Evolutionary conservation across 2,329 filamentous ascomycete species (phyloP), one percentile per base, ranked within the genome.

Genomic region (Aspergillus niger): DNA sequence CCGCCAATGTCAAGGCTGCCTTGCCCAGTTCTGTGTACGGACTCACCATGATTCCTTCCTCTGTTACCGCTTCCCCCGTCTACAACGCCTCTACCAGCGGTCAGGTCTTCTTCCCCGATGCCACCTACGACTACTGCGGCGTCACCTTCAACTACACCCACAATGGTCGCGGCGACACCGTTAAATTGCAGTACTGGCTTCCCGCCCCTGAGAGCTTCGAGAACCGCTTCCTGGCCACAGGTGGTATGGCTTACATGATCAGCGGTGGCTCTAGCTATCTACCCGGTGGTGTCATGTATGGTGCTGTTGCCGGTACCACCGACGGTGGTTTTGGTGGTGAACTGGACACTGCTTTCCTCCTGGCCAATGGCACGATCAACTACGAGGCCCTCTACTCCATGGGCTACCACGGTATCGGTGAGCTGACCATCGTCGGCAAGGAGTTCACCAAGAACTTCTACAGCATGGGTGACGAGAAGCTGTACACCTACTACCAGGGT

Each of bases 401-500:
- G 60, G 62, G 73, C 0, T 85, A 85, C 71, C 75, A 80, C 62
- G 82, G 79, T 0, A 72, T 84, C 1, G 79, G 80, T 44, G 84
- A 86, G 69, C 79, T 85, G 76, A 82, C 79, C 8, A 65, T 70
- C 5, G 68, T 83, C 11, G 81, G 80, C 20, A 82, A 82, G 66
- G 69, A 73, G 48, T 72, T 82, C 32, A 75, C 80, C 3, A 72
- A 72, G 39, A 74, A 73, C 8, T 76, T 82, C 67, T 82, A 79
- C 66, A 71, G 69, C 41, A 53, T 69, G 48, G 53, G 61, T 30
- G 57, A 57, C 36, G 51, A 61, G 22, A 75, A 72, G 60, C 15
- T 75, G 47, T 74, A 74, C 57, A 73, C 81, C 4, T 85, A 85
- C 71, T 85, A 81, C 64, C 77, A 83, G 63, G 83, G 82, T 3